Percentiles rank a stretch among this genome's conserved stretches.
Conservation (phyloP, 169 alveolate species). For the Plasmodium cynomolgi region DNA sequence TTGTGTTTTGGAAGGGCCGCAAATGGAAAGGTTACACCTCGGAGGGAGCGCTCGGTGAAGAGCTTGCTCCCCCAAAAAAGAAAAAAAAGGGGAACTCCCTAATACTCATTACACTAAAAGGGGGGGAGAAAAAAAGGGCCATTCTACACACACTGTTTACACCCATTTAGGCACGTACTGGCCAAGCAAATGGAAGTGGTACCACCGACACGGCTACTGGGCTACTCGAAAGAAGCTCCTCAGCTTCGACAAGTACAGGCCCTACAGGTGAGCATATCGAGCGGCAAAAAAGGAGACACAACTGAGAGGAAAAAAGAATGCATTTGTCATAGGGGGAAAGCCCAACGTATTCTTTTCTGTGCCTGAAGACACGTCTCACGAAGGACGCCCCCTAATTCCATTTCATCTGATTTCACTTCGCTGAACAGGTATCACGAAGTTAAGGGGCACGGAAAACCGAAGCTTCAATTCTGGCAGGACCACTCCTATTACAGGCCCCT, state of each 20-base stretch:
- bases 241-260: slow-evolving; percentile 86
- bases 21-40: slow-evolving; percentile 68
- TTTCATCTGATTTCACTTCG: neutral
- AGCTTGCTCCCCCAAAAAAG: neutral
- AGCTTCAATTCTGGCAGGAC: slow-evolving; percentile 86
- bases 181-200: slow-evolving; percentile 92
- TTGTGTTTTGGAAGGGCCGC: slow-evolving; percentile 67
- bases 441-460: slow-evolving; percentile 86
- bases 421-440: slow-evolving; percentile 88
- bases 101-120: neutral
- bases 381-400: neutral
- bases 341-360: neutral
- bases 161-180: slow-evolving; percentile 75
- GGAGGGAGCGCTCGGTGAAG: neutral
- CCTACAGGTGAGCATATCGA: slow-evolving; percentile 80
- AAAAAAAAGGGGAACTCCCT: neutral
- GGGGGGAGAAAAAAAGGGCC: neutral
- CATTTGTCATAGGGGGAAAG: neutral
- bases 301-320: neutral
- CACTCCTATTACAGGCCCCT: slow-evolving; percentile 85
- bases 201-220: slow-evolving; percentile 92
- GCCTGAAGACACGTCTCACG: neutral
- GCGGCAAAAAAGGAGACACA: neutral
- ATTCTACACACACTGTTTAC: neutral
- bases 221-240: slow-evolving; percentile 90